Conservation (phyloP, 129 eudicot species). For the Deinandra increscens region DNA sequence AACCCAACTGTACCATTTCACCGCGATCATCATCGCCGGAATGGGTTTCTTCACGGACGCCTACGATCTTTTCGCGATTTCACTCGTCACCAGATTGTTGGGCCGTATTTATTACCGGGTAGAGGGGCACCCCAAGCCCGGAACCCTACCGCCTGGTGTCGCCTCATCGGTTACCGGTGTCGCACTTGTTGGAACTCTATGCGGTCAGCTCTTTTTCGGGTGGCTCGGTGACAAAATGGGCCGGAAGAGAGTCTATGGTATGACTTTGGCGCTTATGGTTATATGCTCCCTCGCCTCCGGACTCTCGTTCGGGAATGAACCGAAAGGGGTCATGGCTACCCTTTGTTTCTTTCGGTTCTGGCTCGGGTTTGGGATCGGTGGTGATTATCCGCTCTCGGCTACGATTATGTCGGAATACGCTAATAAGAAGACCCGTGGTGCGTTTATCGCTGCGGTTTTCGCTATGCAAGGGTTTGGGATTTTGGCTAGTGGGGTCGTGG, state of each 20-base stretch:
- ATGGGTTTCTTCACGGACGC: conserved; percentile 68
- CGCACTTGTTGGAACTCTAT: conserved; percentile 44
- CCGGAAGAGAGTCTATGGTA: conserved; percentile 47
- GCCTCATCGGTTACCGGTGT: conserved; percentile 46
- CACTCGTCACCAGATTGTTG: conserved; percentile 47
- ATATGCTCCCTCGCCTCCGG: conserved; percentile 49
- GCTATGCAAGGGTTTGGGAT: conserved; percentile 70
- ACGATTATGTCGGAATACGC: conserved; percentile 64
- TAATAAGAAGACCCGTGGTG: conserved; percentile 52
- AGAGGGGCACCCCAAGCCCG: conserved; percentile 29
- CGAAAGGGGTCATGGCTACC: conserved; percentile 41
- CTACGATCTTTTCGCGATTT: conserved; percentile 50
- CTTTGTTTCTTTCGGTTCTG: conserved; percentile 61
- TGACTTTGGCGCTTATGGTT: conserved; percentile 49
- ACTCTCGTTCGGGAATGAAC: conserved; percentile 33
- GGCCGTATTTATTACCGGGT: conserved; percentile 48
- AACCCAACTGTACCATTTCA: conserved; percentile 52
- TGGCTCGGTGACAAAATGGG: conserved; percentile 65
- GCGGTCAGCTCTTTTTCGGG: conserved; percentile 52
- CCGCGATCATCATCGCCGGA: conserved; percentile 51
- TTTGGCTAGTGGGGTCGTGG: conserved; percentile 44
- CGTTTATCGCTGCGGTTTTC: conserved; percentile 58
- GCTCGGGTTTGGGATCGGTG: conserved; percentile 70
- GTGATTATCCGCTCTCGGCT: conserved; percentile 60
- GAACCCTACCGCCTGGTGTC: conserved; percentile 39